Evolutionary conservation across 208 protist genomes (phyloP).

Genomic region (Acanthamoeba royreba): DNA sequence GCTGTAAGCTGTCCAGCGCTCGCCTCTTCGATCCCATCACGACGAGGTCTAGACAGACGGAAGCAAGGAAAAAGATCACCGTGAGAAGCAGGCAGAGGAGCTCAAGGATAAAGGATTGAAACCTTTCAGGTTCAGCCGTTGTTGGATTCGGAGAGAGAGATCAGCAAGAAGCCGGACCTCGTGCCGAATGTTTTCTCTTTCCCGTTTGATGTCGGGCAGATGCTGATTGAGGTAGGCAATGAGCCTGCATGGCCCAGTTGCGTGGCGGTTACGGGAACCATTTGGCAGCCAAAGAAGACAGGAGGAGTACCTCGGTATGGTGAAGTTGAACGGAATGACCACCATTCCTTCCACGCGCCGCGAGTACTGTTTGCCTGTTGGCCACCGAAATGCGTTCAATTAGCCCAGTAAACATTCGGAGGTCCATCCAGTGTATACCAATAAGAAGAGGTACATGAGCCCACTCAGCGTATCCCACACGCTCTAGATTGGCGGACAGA

Average conservation of each 20-base stretch:
- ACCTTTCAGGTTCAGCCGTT: background rate
- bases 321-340: background rate
- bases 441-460: background rate
- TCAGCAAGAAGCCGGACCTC: background rate
- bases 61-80: background rate
- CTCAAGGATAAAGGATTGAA: background rate
- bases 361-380: background rate
- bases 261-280: background rate
- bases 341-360: background rate
- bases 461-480: background rate
- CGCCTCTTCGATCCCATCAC: background rate
- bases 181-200: background rate
- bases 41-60: background rate
- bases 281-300: background rate
- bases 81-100: background rate
- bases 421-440: background rate
- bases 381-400: background rate
- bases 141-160: background rate
- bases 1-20: background rate
- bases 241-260: background rate
- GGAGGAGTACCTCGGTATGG: background rate
- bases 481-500: background rate
- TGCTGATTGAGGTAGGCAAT: background rate
- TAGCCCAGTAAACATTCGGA: too few relatives aligned
- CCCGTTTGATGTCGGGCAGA: background rate